Conservation (phyloP, 805 yeast genomes). For the Candida wancherniae region DNA sequence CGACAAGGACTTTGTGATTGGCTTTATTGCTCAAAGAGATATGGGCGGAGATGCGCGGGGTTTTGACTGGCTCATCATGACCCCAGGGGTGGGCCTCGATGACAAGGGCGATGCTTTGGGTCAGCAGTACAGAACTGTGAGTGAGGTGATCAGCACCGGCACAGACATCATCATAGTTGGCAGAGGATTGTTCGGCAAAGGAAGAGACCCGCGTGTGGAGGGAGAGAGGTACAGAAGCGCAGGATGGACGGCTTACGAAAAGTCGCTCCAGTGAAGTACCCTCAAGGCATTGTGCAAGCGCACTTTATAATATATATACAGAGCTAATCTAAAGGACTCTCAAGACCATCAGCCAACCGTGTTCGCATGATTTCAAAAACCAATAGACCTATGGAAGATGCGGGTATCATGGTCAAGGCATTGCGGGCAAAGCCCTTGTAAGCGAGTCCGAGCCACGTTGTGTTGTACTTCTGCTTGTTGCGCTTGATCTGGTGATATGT, state of each 20-base stretch:
- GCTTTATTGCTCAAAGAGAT: conserved; percentile 89
- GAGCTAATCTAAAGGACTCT: conserved; percentile 9
- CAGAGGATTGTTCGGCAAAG: conserved; percentile 91
- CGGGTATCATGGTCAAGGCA: conserved; percentile 75
- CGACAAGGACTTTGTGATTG: conserved; percentile 88
- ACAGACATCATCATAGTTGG: conserved; percentile 97
- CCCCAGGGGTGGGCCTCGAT: conserved; percentile 98
- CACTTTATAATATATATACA: not conserved
- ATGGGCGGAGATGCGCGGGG: conserved; percentile 83
- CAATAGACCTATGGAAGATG: conserved; percentile 80
- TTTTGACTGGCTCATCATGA: conserved; percentile 93
- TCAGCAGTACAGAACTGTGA: conserved; percentile 93
- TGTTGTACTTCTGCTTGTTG: conserved; percentile 49
- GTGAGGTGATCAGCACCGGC: conserved; percentile 78
- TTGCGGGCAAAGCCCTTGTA: conserved; percentile 76
- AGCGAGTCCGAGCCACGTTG: conserved; percentile 59
- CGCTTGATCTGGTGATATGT: conserved; percentile 59
- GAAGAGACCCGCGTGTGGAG: conserved; percentile 84
- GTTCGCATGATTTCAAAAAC: conserved; percentile 79
- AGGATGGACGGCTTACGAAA: conserved; percentile 88
- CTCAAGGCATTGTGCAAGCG: no score
- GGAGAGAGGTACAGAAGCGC: conserved; percentile 87
- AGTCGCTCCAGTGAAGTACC: no score
- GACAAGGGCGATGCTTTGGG: conserved; percentile 95
- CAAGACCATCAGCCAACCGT: conserved; percentile 29